Base-by-base conservation (phyloP, 768 basidiomycete species). In the Gautieria morchelliformis region DNA sequence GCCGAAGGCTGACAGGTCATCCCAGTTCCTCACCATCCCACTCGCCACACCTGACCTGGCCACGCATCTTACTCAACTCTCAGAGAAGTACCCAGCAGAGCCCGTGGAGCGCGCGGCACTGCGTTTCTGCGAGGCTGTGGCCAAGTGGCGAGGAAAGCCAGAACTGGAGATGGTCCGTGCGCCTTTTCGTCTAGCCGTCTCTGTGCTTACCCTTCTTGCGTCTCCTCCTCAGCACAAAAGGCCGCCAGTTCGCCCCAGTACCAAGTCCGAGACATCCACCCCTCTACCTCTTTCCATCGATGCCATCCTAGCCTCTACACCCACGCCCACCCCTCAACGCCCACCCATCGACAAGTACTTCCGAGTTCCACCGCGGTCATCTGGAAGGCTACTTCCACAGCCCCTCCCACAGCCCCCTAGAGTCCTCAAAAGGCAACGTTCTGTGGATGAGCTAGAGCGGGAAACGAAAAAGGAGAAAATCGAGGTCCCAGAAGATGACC, bases 121-220 rank as follows among this genome's bases (percentile, higher is more conserved):
- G 5, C 74, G 87, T 51, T 93, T 88, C 64, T 89, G 84, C 64
- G 89, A 93, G 65, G 87, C 87, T 37, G 77, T 92, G 45, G 82
- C 86, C 1, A 79, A 78, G 53, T 93, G 89, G 90, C 73, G 89
- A 62, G 89, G 89, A 3, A 87, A 85, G 65, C 89, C 89, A 39
- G 90, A 92, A 63, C 76, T 93, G 8, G 63, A 65, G 51, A 58
- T 46, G 30, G 65, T 65, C 53, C 55, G 64, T 61, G 19, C 41
- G 1, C 27, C 2, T 27, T 27, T 9, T 37, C 8, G n/a, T n/a
- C n/a, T n/a, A n/a, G n/a, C n/a, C n/a, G n/a, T 37, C 35, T 37
- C 35, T 37, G 41, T 14, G 17, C 17, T 56, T 49, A 5, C 22
- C 19, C 20, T 27, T 9, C 20, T 37, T 37, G 14, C 35, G 35